Base-by-base conservation (phyloP, 352 stramenopile genomes). In the Pythium myriotylum region DNA sequence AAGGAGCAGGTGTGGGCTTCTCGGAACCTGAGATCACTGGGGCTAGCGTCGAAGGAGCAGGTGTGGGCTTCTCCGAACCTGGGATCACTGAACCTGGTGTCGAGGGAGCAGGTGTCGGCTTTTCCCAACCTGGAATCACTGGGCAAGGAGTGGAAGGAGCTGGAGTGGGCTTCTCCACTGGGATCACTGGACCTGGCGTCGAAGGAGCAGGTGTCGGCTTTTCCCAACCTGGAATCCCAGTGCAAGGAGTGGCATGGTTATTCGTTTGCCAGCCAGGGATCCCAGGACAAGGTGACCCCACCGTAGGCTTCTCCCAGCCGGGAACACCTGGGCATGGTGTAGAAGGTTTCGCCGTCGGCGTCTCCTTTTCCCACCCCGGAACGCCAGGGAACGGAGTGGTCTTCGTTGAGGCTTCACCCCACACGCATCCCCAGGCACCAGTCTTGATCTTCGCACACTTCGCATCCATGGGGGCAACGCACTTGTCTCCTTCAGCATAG, bases 361-460 rank as follows among this genome's bases (percentile, higher is more conserved):
- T 33, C 37, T 49, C 39, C 54, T 67, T 77, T 27, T 59, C 61
- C 45, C 46, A 61, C 3, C 54, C 62, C 24, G 54, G 62, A 29
- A 69, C 35, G 16, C 42, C 62, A 8, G 54, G 46, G 49, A 39
- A 63, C 12, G 70, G 64, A 7, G 65, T 71, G 17, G 39, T 16
- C 41, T 58, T 58, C 20, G 51, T 14, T 3, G 53, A 16, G 56
- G 49, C 42, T 48, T 62, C 70, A 5, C 32, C 39, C 47, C 54
- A 88, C 29, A 88, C 77, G 43, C 84, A 92, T 10, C 84, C 84
- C 81, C 78, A 90, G 4, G 77, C 84, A 27, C 79, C 81, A n/a
- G 78, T 89, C 54, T 83, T 74, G 53, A 91, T 83, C 70, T 81
- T 88, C n/a, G 58, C 26, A 47, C 79, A 91, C 35, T 62, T 52